Evolutionary conservation across 1,284 basidiomycete species (phyloP), one percentile per base, ranked within the genome.

Genomic region (Xerocomus minutiporus): DNA sequence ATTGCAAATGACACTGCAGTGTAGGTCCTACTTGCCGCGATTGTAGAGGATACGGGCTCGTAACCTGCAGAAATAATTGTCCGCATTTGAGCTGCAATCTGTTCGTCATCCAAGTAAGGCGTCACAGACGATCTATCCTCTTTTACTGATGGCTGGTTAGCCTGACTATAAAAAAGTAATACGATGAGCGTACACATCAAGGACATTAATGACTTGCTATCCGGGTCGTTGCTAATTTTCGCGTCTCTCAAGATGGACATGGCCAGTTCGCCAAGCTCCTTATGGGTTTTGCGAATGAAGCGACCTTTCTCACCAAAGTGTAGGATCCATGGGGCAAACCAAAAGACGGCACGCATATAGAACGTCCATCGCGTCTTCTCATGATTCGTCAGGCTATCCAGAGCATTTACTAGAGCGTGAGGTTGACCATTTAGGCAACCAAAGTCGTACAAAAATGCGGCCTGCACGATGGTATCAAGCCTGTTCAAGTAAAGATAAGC

Each of bases 11-110:
- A 48, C 40, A 39, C n/a, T 43, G 44, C 25, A 40, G 29, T 52
- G 45, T 34, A 46, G 5, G 48, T 42, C 49, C 44, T 41, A 23
- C 73, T 65, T 63, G 81, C 81, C 28, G 79, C 73, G 44, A 81
- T 70, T 15, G 76, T 66, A 2, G 79, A 77, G 47, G 81, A 82
- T 11, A 83, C 76, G 4, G 82, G 77, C 59, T 83, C 81, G 55
- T 81, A 83, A n/a, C 76, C 82, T n/a, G 81, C 81, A 36, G 80
- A 82, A 40, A 83, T 79, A 39, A 79, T 70, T 5, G 80, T 82
- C 47, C 80, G 74, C 76, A 83, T 79, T 56, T 83, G 82, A 12
- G 79, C 73, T 28, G 79, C 73, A 26, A 82, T 64, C 53, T 80
- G 69, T 25, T 79, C 76, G 46, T 82, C 77, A 45, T 70, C 67